Percentiles rank a stretch among this genome's conserved stretches.
These are phyloP conservation scores for Talaromyces sp. DNA, from an alignment of 2,329 filamentous ascomycete species.

Conservation along the genomic window DNA sequence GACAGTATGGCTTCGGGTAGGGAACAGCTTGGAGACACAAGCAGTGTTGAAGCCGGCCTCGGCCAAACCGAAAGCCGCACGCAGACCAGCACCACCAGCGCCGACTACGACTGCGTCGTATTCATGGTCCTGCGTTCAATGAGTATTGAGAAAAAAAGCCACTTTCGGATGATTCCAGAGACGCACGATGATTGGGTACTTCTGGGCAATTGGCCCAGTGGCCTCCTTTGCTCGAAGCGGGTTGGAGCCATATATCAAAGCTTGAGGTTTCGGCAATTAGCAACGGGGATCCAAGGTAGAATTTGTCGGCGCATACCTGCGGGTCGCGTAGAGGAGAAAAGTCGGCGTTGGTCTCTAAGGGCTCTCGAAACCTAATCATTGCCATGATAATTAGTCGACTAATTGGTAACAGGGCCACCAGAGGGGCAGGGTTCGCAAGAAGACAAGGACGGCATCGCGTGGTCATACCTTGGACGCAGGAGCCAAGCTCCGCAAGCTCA, in stretches of 20 bases:
- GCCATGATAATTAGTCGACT: constrained; percentile 18
- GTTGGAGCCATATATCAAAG: constrained; percentile 78
- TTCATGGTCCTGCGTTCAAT: constrained; percentile 70
- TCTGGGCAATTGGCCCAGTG: constrained; percentile 75
- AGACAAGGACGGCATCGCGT: constrained; percentile 17
- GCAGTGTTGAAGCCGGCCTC: constrained; percentile 62
- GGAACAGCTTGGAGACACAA: constrained; percentile 61
- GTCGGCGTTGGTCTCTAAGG: constrained; percentile 61
- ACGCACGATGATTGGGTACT: constrained; percentile 85
- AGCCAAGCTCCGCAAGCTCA: constrained; percentile 46
- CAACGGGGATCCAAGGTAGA: constrained; percentile 16
- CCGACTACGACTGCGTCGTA: constrained; percentile 90
- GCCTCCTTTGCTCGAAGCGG: constrained; percentile 92
- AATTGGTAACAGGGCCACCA: constrained; percentile 10
- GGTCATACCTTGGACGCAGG: constrained; percentile 43
- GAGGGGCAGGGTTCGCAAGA: constrained; percentile 8
- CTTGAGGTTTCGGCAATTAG: constrained; percentile 41
- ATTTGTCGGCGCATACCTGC: constrained; percentile 55
- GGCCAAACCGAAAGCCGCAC: constrained; percentile 59
- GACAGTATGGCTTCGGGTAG: constrained; percentile 60
- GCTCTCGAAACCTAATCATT: constrained; percentile 57
- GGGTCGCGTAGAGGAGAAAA: constrained; percentile 82
- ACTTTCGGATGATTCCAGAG: constrained; percentile 32
- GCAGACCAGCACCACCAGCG: constrained; percentile 59
- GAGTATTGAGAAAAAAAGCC: constrained; percentile 11